These are phyloP conservation scores for Caryopteris hybrid DNA, from an alignment of 305 asterid genomes.

Conservation along the genomic window DNA sequence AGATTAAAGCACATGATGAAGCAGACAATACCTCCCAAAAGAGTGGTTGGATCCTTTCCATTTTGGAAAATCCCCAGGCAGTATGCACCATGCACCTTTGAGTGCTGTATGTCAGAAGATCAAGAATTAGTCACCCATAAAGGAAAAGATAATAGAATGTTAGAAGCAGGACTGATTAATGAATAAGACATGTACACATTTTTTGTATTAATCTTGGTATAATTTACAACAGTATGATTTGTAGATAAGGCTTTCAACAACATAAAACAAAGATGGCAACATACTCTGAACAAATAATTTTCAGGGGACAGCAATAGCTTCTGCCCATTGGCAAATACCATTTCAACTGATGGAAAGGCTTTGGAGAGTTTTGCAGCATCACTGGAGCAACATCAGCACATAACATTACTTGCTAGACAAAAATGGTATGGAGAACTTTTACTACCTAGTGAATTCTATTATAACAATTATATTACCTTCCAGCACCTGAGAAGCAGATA, in stretches of 20 bases:
- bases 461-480: conserved; percentile 50
- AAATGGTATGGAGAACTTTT: not conserved
- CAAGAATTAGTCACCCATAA: conserved; percentile 2
- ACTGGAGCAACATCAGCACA: conserved; percentile 49
- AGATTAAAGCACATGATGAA: conserved; percentile 13
- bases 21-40: conserved; percentile 71
- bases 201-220: not conserved
- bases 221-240: not conserved
- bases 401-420: conserved; percentile 22
- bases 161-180: not conserved
- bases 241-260: not conserved
- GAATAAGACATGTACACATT: not conserved
- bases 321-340: conserved; percentile 79
- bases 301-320: conserved; percentile 85
- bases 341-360: conserved; percentile 77
- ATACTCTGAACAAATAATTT: conserved; percentile 93
- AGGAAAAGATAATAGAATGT: conserved; percentile 10
- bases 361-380: conserved; percentile 60
- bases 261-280: conserved; percentile 21
- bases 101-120: conserved; percentile 48
- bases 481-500: conserved; percentile 95
- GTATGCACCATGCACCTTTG: conserved; percentile 88
- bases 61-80: conserved; percentile 96
- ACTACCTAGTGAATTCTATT: conserved; percentile 3
- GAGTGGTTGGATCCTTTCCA: conserved; percentile 93